Evolutionary conservation across 106 monocot species (phyloP).

Genomic region (Phalaenopsis equestris): DNA sequence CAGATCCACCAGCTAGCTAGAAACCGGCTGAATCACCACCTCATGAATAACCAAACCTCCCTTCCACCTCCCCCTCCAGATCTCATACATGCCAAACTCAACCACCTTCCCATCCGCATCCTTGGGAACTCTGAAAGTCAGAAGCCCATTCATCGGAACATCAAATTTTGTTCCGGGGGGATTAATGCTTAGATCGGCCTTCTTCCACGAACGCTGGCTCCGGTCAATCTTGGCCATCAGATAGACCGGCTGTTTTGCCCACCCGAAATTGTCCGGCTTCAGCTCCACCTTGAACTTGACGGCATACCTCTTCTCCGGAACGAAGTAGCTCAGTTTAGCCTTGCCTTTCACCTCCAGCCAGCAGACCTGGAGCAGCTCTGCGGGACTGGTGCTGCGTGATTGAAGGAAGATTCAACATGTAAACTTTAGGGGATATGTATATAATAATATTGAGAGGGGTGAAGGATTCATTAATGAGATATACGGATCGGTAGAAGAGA

Average conservation of each 20-base stretch:
- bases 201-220: background rate
- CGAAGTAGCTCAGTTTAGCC: background rate
- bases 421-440: too few relatives aligned
- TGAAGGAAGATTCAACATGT: background rate
- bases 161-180: background rate
- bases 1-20: too few relatives aligned
- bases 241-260: slow-evolving; percentile 6
- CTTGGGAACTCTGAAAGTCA: background rate
- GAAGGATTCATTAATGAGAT: background rate
- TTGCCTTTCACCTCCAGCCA: slow-evolving; percentile 16
- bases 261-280: slow-evolving; percentile 13
- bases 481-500: background rate
- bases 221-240: background rate
- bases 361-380: slow-evolving; percentile 16
- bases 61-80: slow-evolving; percentile 16
- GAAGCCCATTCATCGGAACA: background rate
- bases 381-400: background rate
- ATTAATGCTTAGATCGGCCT: background rate
- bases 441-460: too few relatives aligned
- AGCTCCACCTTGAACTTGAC: slow-evolving; percentile 9
- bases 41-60: slow-evolving; percentile 17
- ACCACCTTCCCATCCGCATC: background rate
- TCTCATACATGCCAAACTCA: slow-evolving; percentile 15
- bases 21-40: background rate
- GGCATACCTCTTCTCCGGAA: background rate